Percentiles rank a stretch among this genome's conserved stretches.
Conservation (phyloP, 495 filamentous ascomycete species). For the Umbilicaria muhlenbergii region DNA sequence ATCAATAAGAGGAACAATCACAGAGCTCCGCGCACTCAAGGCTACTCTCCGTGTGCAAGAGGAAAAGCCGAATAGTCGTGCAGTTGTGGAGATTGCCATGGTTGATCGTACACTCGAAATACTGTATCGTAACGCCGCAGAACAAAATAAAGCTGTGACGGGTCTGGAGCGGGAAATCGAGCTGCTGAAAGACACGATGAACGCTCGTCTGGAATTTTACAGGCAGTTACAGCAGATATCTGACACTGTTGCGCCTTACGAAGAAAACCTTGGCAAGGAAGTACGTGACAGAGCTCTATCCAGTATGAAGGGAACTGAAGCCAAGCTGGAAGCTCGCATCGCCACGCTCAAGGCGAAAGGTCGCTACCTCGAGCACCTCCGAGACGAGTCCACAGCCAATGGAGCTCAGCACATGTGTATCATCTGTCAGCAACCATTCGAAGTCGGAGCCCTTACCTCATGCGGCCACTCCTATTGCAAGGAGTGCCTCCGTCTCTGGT, state of each 20-base stretch:
- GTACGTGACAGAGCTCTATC: conserved; percentile 25
- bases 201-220: conserved; percentile 73
- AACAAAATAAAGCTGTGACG: conserved; percentile 47
- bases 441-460: conserved; percentile 66
- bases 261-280: conserved; percentile 35
- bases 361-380: conserved; percentile 51
- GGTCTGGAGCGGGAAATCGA: conserved; percentile 59
- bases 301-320: conserved; percentile 30
- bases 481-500: conserved; percentile 70
- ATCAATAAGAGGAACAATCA: conserved; percentile 54
- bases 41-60: conserved; percentile 45
- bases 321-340: conserved; percentile 31
- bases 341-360: conserved; percentile 48
- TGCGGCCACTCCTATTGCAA: conserved; percentile 89
- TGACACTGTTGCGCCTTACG: conserved; percentile 63
- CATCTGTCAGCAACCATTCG: conserved; percentile 62
- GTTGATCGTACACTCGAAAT: conserved; percentile 37
- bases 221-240: conserved; percentile 78
- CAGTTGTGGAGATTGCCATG: conserved; percentile 46
- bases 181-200: conserved; percentile 60
- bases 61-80: conserved; percentile 43
- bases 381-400: conserved; percentile 39
- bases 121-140: conserved; percentile 41
- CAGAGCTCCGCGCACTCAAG: conserved; percentile 47
- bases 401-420: conserved; percentile 49